Evolutionary conservation across 2,329 filamentous ascomycete species (phyloP), one percentile per base, ranked within the genome.

Genomic region (Metarhizium brunneum): DNA sequence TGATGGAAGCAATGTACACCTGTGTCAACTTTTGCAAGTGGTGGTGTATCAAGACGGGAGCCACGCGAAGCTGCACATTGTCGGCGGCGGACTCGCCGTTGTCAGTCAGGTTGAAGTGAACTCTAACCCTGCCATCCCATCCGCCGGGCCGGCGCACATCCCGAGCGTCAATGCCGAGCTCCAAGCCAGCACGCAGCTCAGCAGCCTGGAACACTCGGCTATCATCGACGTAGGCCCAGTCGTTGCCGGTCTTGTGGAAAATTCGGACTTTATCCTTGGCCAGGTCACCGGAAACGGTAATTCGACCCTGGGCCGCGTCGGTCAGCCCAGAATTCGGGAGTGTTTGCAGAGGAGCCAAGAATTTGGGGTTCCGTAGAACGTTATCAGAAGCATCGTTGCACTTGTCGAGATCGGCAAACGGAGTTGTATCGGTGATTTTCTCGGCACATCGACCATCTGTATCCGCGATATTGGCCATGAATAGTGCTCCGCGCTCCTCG

Each of bases 361-460:
- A 64, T 18, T 66, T 54, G 3, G 70, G 63, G 1, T 65, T 60
- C 1, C 67, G 62, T 6, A 67, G 67, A 0, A 63, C 38, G 40
- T 74, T 58, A 38, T 67, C 70, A 0, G 66, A 68, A 2, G 69
- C 71, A 49, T 74, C 71, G 57, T 72, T 61, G 52, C 70, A 73
- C 6, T 57, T 55, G 3, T 59, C 65, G 0, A 73, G 59, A 25
- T 66, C 64, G 6, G 64, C 59, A 51, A 67, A 62, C 16, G 50
- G 50, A 43, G 43, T 59, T 45, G 16, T 59, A 13, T 30, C 47
- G 25, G 38, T 57, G 42, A 57, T 59, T 20, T 43, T 35, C 7
- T 54, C 56, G 0, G 65, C 64, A 57, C 70, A 72, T 6, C 69
- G 68, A 6, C 57, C 47, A 47, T 63, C 49, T 3, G 64, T 66